Percentiles rank a stretch among this genome's conserved stretches.
These are phyloP conservation scores for Echites panduratus DNA, from an alignment of 257 asterid genomes.

Conservation along the genomic window DNA sequence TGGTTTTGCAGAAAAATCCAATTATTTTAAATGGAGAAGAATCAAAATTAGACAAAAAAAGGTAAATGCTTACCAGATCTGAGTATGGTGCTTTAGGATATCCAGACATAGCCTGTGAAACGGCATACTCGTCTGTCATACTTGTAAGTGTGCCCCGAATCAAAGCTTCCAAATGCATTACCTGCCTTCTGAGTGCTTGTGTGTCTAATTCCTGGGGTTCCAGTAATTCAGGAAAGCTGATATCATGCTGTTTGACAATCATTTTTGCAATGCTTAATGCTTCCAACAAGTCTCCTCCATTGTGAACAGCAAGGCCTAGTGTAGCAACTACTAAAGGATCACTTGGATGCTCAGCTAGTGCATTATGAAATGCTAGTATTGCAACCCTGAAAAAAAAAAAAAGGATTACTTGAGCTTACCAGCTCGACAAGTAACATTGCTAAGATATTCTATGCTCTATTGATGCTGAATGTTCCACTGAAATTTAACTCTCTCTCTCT, in stretches of 20 bases:
- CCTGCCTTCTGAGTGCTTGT: conserved; percentile 34
- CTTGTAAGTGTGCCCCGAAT: conserved; percentile 42
- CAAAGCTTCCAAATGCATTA: conserved; percentile 48
- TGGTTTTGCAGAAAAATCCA: not conserved
- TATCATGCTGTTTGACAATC: conserved; percentile 47
- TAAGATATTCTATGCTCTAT: not conserved
- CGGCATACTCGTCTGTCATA: conserved; percentile 61
- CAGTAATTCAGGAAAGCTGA: conserved; percentile 49
- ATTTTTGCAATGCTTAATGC: conserved; percentile 57
- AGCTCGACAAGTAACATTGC: not conserved
- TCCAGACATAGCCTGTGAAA: conserved; percentile 77
- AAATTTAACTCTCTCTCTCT: not conserved
- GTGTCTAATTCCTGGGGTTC: conserved; percentile 37
- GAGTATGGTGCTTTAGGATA: conserved; percentile 85
- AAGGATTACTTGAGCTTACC: conserved; percentile 10
- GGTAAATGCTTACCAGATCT: conserved; percentile 49
- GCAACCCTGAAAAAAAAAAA: conserved; percentile 57
- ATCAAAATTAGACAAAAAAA: not conserved
- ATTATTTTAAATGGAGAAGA: not conserved
- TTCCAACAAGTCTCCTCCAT: conserved; percentile 72
- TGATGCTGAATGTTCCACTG: not conserved
- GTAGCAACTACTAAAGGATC: conserved; percentile 72
- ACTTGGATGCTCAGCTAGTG: conserved; percentile 61
- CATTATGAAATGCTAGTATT: conserved; percentile 76
- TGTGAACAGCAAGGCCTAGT: conserved; percentile 70